Evolutionary conservation across 257 asterid species (phyloP), one percentile per base, ranked within the genome.

Genomic region (Penstemon davidsonii): DNA sequence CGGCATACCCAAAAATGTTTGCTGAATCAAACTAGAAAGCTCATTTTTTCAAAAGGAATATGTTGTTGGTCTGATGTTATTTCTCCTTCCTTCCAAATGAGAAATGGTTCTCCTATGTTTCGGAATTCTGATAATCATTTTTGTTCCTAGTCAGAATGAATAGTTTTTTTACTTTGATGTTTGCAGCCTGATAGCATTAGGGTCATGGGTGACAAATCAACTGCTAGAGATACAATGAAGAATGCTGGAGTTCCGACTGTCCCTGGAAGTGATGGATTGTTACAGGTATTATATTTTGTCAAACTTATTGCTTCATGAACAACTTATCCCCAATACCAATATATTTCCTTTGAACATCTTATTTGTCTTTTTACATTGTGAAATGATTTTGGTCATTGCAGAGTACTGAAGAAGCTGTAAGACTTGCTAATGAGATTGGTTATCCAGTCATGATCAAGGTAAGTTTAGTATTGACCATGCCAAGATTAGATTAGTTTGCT

Each of bases 221-320:
- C 97, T 68, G 99, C 99, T 51, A 87, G 99, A 75, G 99, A 91
- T 11, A 94, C 99, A 73, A 94, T 94, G 99, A 94, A 94, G 87
- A 94, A 83, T 62, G 97, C 99, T 68, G 97, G 99, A 79, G 99
- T 94, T 81, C 97, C 99, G 49, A 94, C 99, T 67, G 99, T 94
- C 60, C 99, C 99, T 55, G 99, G 99, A 80, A 94, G 99, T 75
- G 96, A 88, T 40, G 99, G 99, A 62, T 81, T 94, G 66, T 71
- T 94, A 66, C 79, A 80, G 96, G 99, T 90, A 71, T 66, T 73
- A 49, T 37, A 46, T 71, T 72, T 44, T 62, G 37, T 45, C 54
- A 49, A 51, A 40, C 68, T 55, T 73, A 58, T 38, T 55, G 37
- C 59, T 45, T 51, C 49, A 15, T 73, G 51, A 39, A 12, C 67